Base-by-base conservation (phyloP, 106 monocot genomes). In the Dendrobium nobile region DNA sequence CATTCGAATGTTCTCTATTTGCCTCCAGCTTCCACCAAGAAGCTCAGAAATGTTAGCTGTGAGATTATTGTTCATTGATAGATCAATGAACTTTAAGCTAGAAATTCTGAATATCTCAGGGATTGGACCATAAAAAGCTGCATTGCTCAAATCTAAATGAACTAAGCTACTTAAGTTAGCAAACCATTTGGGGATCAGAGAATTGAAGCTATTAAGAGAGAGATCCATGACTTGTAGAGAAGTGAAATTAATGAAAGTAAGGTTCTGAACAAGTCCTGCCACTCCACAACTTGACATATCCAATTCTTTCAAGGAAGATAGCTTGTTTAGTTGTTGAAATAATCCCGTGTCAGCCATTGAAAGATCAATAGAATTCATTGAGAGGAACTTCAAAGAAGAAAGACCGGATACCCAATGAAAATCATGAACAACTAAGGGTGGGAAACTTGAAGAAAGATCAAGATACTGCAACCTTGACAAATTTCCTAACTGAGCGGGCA, bases 401-500 rank as follows among this genome's bases (percentile, higher is more conserved):
- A 85, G 82, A 11, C 82, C 22, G 26, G 85, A 81, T 22, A 75
- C 43, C 85, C 82, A 85, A 4, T 48, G 17, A 56, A 81, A 70
- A 31, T 78, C 70, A 45, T 72, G 72, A 19, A 64, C 59, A 19
- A 58, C 27, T 16, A 78, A 59, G 18, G 24, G 67, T 31, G 77
- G 41, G 24, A 58, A 79, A 61, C 28, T 72, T 13, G 61, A 79
- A 45, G 82, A 82, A 54, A 82, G 43, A 79, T 85, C 85, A 6
- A 85, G 82, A 51, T 59, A 78, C 19, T 78, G 44, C 22, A 85
- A 54, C 33, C n/a, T 65, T 0, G 80, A 26, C 7, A 83, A 78
- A 45, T 85, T 82, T 5, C 80, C 83, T 0, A 88, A 54, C 16
- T 80, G 83, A 47, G 80, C 1, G 13, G 85, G 85, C 9, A 86